Evolutionary conservation across 139 green algal genomes (phyloP).

Genomic region (Monoraphidium neglectum): DNA sequence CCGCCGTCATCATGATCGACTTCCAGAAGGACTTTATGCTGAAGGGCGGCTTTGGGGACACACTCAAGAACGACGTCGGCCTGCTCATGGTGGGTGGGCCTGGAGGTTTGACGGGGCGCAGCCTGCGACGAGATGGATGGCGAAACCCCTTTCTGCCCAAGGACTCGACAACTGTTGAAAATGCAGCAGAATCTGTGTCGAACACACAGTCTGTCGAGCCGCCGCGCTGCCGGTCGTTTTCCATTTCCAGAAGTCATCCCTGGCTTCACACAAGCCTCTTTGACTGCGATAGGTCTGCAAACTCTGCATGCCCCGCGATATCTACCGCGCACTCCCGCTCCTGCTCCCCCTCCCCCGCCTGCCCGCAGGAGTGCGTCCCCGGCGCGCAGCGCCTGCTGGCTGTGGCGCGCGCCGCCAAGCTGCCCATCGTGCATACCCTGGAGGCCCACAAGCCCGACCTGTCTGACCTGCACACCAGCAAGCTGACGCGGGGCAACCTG

Average conservation of each 20-base stretch:
- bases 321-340: too few species aligned
- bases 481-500: constrained; percentile 43
- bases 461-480: constrained; percentile 48
- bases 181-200: too few species aligned
- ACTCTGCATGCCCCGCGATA: too few species aligned
- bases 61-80: constrained; percentile 62
- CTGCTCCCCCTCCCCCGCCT: neutral
- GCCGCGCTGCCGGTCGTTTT: too few species aligned
- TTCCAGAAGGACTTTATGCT: constrained; percentile 72
- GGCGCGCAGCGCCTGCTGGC: constrained; percentile 38
- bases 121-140: too few species aligned
- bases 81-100: constrained; percentile 37
- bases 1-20: constrained; percentile 73
- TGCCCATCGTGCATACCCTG: constrained; percentile 68
- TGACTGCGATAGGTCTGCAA: too few species aligned
- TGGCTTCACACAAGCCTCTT: too few species aligned
- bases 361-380: constrained; percentile 34
- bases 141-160: too few species aligned
- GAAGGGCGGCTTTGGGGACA: constrained; percentile 61
- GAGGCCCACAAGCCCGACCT: constrained; percentile 67
- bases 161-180: too few species aligned
- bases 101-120: neutral
- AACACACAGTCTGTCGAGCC: too few species aligned
- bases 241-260: too few species aligned
- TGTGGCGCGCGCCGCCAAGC: constrained; percentile 39